Conservation (phyloP, 306 rosid genomes). For the Inga laurina region DNA sequence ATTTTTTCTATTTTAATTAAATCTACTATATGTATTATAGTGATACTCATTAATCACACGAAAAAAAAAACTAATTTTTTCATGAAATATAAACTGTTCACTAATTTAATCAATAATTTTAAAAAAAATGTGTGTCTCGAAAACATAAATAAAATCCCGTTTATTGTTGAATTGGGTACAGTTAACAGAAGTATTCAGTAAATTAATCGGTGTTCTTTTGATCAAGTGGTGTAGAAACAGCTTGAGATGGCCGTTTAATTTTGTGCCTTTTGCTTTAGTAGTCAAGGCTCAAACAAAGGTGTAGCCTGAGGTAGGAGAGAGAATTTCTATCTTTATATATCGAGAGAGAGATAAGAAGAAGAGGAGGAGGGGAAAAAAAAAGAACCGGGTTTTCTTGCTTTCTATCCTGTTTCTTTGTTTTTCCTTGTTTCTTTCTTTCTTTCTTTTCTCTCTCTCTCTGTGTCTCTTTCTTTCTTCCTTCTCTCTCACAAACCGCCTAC, state of each 20-base stretch:
- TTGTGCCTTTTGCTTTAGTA: conserved; percentile 81
- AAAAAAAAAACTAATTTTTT: not conserved
- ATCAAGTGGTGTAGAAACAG: conserved; percentile 49
- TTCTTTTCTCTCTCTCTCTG: not conserved
- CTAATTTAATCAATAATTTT: not conserved
- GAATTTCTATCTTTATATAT: conserved; percentile 34
- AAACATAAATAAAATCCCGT: not conserved
- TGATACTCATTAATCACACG: not conserved
- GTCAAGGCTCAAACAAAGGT: conserved; percentile 87
- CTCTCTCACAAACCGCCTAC: conserved; percentile 51
- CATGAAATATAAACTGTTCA: not conserved
- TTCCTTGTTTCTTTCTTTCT: conserved; percentile 13
- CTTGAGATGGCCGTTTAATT: conserved; percentile 55
- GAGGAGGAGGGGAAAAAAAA: not conserved
- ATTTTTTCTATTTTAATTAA: not conserved
- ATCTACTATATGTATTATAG: not conserved
- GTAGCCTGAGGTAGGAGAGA: conserved; percentile 25
- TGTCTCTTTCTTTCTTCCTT: conserved; percentile 19
- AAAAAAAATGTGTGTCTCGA: not conserved
- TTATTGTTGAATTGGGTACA: not conserved
- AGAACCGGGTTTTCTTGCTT: conserved; percentile 43
- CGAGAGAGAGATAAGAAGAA: not conserved
- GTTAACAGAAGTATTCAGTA: not conserved
- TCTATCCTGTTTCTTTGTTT: conserved; percentile 42
- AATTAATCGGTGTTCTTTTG: conserved; percentile 34